phyloP scores from a whole-genome alignment of 75 land plant genomes.

The Picea sitchensis region DNA sequence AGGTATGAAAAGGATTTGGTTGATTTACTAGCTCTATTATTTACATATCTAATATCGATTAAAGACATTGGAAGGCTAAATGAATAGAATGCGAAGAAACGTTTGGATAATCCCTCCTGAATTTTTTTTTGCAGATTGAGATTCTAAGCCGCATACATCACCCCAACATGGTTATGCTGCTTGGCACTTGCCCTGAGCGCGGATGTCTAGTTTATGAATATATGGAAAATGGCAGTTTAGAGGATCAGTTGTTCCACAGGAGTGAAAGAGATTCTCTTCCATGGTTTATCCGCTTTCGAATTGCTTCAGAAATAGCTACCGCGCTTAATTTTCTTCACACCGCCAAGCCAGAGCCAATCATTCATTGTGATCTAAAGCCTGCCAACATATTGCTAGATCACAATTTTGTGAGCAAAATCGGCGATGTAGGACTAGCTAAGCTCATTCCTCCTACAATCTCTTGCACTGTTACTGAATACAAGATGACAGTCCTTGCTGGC shows the following conservation, averaged over 20 bases:
- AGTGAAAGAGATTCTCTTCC: constrained; percentile 17
- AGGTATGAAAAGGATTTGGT: constrained; percentile 28
- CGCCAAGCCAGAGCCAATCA: constrained; percentile 26
- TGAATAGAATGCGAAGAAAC: neutral
- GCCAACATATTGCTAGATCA: constrained; percentile 29
- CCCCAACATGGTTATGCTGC: constrained; percentile 22
- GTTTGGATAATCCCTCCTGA: neutral
- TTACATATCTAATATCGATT: neutral
- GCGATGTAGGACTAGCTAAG: constrained; percentile 25
- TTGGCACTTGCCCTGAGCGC: constrained; percentile 15
- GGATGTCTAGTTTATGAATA: constrained; percentile 24
- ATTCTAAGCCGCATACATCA: constrained; percentile 17
- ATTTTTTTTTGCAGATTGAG: constrained; percentile 11
- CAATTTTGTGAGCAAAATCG: constrained; percentile 30
- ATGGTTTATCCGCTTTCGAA: constrained; percentile 24
- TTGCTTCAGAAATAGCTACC: constrained; percentile 19
- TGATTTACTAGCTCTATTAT: neutral
- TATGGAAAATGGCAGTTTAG: constrained; percentile 23
- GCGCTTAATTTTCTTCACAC: constrained; percentile 24
- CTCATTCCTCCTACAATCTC: constrained; percentile 13
- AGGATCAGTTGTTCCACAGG: constrained; percentile 15
- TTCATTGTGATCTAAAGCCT: constrained; percentile 42
- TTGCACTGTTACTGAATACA: constrained; percentile 15
- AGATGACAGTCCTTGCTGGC: constrained; percentile 22
- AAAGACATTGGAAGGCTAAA: neutral